These are phyloP conservation scores for Rhizoclosmatium sp. DNA, from an alignment of 192 early-diverging fungal species.

Conservation along the genomic window DNA sequence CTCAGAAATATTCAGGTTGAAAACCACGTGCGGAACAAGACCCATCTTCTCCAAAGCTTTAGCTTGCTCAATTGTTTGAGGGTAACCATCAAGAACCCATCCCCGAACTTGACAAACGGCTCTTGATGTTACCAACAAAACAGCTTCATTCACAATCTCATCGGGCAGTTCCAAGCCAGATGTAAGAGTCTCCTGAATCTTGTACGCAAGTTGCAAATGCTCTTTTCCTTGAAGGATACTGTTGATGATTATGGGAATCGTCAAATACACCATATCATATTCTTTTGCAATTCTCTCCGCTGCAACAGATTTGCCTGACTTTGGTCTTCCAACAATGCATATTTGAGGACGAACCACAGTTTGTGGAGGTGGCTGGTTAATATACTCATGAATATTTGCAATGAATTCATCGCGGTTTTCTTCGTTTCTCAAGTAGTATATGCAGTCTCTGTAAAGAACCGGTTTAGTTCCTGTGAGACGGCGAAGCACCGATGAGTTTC, in stretches of 20 bases:
- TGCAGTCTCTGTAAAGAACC: constrained; percentile 46
- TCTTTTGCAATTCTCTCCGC: constrained; percentile 42
- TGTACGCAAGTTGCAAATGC: constrained; percentile 30
- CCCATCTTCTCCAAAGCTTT: constrained; percentile 49
- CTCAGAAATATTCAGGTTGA: constrained; percentile 48
- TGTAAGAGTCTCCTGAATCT: constrained; percentile 44
- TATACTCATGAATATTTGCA: constrained; percentile 40
- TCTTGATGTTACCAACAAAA: constrained; percentile 51
- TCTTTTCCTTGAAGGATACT: constrained; percentile 51
- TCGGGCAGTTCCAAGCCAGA: constrained; percentile 46
- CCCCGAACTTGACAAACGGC: constrained; percentile 49
- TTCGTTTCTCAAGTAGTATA: constrained; percentile 52
- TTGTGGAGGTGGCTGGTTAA: constrained; percentile 42
- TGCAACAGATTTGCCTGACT: constrained; percentile 55
- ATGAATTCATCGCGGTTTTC: constrained; percentile 46
- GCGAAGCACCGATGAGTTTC: constrained; percentile 26
- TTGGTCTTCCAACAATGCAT: constrained; percentile 53
- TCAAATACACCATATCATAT: constrained; percentile 52
- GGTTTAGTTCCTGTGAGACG: constrained; percentile 49
- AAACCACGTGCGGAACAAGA: constrained; percentile 54
- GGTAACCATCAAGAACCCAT: constrained; percentile 67
- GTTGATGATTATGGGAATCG: constrained; percentile 46
- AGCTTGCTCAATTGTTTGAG: constrained; percentile 53
- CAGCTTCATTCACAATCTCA: constrained; percentile 45
- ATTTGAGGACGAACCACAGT: constrained; percentile 50